Percentiles rank a stretch among this genome's conserved stretches.
Conservation (phyloP, 345 rosid species). For the Syzygium jambos region DNA sequence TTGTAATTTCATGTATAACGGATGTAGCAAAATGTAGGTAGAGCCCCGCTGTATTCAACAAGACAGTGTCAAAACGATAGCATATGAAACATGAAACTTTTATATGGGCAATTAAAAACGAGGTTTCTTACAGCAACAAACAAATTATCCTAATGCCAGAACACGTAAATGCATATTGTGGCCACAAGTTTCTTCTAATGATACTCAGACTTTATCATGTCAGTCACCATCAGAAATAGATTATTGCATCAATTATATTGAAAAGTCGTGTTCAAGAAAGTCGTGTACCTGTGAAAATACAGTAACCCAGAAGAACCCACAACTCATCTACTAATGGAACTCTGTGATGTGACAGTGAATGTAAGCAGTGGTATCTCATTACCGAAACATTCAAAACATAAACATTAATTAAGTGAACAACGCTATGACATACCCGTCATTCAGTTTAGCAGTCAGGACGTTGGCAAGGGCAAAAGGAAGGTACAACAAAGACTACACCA, state of each 20-base stretch:
- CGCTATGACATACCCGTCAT: conserved; percentile 64
- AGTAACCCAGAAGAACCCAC: conserved; percentile 93
- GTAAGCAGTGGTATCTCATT: neutral
- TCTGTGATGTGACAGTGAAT: conserved; percentile 30
- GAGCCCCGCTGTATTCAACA: conserved; percentile 40
- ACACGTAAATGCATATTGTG: neutral
- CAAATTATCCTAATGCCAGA: neutral
- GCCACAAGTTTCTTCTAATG: neutral
- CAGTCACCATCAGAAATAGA: neutral
- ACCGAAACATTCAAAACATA: neutral
- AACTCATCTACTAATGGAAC: conserved; percentile 83
- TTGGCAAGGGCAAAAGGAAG: conserved; percentile 97
- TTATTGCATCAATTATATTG: neutral
- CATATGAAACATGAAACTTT: neutral
- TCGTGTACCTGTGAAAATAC: conserved; percentile 63
- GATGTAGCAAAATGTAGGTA: conserved; percentile 90
- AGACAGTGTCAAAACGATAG: neutral
- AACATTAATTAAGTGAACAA: neutral
- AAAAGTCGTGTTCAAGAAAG: neutral
- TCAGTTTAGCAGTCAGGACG: conserved; percentile 79
- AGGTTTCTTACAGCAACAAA: neutral
- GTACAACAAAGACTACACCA: conserved; percentile 71
- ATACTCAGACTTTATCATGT: neutral
- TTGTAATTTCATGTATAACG: conserved; percentile 87
- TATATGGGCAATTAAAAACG: neutral